phyloP scores from a whole-genome alignment of 805 yeast species.

The Suhomyces sp. region DNA sequence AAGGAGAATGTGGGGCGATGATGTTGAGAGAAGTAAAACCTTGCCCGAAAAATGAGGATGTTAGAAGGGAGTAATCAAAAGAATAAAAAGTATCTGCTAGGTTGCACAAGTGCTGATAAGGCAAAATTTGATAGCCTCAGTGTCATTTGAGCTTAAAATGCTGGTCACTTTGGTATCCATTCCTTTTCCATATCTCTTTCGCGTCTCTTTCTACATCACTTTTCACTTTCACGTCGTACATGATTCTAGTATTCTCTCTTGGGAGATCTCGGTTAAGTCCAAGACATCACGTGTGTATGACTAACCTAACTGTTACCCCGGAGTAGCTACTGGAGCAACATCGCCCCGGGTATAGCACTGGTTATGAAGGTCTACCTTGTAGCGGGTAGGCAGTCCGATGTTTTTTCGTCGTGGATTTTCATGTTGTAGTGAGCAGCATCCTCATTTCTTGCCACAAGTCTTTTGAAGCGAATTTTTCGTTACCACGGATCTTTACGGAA shows the following conservation, averaged over 20 bases:
- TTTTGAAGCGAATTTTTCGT: background rate
- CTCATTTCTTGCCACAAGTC: background rate
- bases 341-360: background rate
- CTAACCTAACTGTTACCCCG: background rate
- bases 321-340: background rate
- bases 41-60: background rate
- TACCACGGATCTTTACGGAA: constrained; percentile 2
- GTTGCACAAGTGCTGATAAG: background rate
- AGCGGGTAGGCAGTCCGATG: background rate
- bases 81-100: background rate
- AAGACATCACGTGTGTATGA: background rate
- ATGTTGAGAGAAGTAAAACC: background rate
- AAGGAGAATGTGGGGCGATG: background rate
- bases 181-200: background rate
- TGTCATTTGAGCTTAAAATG: background rate
- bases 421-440: background rate
- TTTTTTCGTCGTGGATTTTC: background rate
- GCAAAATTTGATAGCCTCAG: no score
- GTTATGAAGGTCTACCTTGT: background rate
- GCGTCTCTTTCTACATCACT: background rate
- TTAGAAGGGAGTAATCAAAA: no score
- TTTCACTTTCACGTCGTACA: background rate
- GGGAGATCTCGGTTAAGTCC: background rate
- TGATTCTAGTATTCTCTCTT: background rate
- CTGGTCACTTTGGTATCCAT: background rate